A percentile compares a stretch with the other conserved stretches of the same genome.
These are phyloP conservation scores for Pseudopyricularia javanii DNA, from an alignment of 2,329 filamentous ascomycete species.

Conservation along the genomic window DNA sequence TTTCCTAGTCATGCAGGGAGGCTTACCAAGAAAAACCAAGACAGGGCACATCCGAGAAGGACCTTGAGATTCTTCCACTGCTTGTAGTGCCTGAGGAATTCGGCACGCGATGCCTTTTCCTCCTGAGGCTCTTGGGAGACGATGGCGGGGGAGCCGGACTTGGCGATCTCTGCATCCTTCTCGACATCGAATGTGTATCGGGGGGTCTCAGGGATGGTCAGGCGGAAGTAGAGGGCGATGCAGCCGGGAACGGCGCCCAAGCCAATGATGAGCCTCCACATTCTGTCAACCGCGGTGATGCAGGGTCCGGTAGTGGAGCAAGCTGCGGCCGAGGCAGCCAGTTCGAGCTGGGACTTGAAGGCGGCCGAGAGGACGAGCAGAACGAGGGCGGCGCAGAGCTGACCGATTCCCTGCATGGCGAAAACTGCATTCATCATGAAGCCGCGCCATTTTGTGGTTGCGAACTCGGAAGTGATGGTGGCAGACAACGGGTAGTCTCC, in stretches of 20 bases:
- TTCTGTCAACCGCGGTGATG: conserved; percentile 65
- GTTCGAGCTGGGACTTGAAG: conserved; percentile 37
- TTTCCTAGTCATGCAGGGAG: not conserved
- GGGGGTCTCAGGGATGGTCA: conserved; percentile 80
- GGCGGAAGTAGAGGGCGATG: conserved; percentile 62
- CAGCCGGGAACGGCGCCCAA: conserved; percentile 71
- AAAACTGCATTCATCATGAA: conserved; percentile 84
- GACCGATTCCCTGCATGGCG: conserved; percentile 77
- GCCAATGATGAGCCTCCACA: conserved; percentile 74
- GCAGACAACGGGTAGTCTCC: conserved; percentile 74
- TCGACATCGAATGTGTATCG: conserved; percentile 79
- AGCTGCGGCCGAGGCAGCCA: not conserved
- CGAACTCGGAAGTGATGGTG: conserved; percentile 80
- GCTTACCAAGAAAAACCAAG: conserved; percentile 62
- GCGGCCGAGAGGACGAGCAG: conserved; percentile 63
- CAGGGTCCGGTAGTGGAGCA: conserved; percentile 38
- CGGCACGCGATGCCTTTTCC: conserved; percentile 45
- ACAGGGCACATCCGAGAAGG: conserved; percentile 53
- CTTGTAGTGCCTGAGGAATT: conserved; percentile 61
- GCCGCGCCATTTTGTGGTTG: conserved; percentile 73
- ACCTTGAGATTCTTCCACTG: conserved; percentile 61
- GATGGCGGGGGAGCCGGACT: conserved; percentile 12
- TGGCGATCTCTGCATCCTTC: conserved; percentile 61
- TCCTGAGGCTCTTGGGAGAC: not conserved
- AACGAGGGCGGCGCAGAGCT: conserved; percentile 63